Percentiles rank a stretch among this genome's conserved stretches.
phyloP scores from a whole-genome alignment of 2,329 filamentous ascomycete species.

The Pestalotiopsis sp. region DNA sequence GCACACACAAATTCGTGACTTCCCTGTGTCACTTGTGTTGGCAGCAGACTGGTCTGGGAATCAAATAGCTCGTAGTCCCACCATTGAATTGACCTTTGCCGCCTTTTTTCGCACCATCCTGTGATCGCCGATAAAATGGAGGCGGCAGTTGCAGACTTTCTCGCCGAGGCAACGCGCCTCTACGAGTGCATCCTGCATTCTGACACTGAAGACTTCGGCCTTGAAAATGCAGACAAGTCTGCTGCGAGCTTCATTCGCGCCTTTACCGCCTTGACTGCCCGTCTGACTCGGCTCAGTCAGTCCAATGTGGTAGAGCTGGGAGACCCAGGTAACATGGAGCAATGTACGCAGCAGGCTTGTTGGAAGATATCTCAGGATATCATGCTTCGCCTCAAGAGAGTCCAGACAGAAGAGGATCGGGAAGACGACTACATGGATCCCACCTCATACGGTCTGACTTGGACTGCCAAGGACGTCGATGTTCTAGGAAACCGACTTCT shows the following conservation, averaged over 20 bases:
- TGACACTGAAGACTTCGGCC: not conserved
- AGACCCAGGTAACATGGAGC: not conserved
- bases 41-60: not conserved
- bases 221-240: not conserved
- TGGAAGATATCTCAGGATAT: conserved; percentile 9
- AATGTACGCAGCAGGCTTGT: not conserved
- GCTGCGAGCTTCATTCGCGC: not conserved
- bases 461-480: not conserved
- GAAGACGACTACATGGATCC: not conserved
- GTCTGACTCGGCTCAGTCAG: not conserved
- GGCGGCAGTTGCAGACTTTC: not conserved
- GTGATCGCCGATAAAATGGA: not conserved
- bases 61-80: not conserved
- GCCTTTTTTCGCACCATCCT: not conserved
- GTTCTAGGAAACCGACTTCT: not conserved
- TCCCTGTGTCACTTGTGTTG: not conserved
- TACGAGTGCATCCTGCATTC: not conserved
- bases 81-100: not conserved
- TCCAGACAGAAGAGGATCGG: not conserved
- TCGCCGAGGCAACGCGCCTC: not conserved
- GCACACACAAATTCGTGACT: not conserved
- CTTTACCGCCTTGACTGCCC: not conserved
- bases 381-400: not conserved
- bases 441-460: not conserved
- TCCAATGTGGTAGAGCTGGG: not conserved